phyloP scores from a whole-genome alignment of 768 basidiomycete genomes.

The Russula sp. region DNA sequence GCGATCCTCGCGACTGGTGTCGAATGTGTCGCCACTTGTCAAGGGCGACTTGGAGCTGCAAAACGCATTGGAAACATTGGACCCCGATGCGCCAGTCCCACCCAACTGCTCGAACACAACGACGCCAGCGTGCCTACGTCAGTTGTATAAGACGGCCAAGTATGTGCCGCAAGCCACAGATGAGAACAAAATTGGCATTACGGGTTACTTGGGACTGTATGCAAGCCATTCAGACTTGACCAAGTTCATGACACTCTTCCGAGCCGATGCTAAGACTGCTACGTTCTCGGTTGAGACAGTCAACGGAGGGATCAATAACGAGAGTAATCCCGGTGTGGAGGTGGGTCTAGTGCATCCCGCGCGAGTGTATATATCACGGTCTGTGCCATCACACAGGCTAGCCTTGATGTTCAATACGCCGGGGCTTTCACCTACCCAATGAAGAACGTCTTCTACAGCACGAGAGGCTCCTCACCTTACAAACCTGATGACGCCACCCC shows the following conservation, averaged over 20 bases:
- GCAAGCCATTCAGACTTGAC: constrained; percentile 41
- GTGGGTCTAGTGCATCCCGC: constrained; percentile 25
- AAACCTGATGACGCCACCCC: constrained; percentile 34
- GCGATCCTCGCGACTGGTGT: constrained; percentile 46
- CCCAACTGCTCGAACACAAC: constrained; percentile 35
- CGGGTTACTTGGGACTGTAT: constrained; percentile 43
- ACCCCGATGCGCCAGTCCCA: constrained; percentile 30
- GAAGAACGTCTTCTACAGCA: constrained; percentile 56
- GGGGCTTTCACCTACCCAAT: constrained; percentile 40
- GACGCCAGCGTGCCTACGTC: constrained; percentile 31
- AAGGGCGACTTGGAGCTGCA: constrained; percentile 27
- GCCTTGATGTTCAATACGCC: constrained; percentile 33
- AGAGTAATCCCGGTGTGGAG: constrained; percentile 49
- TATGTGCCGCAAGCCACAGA: constrained; percentile 28
- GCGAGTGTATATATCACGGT: not conserved
- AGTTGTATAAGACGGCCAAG: constrained; percentile 30
- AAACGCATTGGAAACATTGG: not conserved
- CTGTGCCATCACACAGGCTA: constrained; percentile 22
- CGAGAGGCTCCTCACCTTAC: constrained; percentile 60
- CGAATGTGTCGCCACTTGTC: constrained; percentile 35
- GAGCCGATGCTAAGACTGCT: not conserved
- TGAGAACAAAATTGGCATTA: constrained; percentile 30
- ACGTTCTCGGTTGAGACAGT: not conserved
- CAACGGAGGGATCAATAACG: not conserved
- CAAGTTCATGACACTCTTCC: constrained; percentile 37